phyloP scores from a whole-genome alignment of 371 early-diverging fungal genomes.

The Mucor velutinosus region DNA sequence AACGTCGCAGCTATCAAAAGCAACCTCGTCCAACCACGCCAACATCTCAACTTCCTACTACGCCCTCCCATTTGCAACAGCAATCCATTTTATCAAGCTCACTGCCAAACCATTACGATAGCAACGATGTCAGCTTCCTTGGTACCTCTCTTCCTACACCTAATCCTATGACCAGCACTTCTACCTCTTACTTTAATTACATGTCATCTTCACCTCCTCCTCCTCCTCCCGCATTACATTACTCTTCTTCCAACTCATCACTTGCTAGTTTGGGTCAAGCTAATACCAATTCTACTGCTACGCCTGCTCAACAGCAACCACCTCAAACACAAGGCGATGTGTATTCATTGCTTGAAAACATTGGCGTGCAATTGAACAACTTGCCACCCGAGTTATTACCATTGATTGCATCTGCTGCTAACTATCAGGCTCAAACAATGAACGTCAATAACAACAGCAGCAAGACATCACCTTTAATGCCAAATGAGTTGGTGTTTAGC shows the following conservation, averaged over 20 bases:
- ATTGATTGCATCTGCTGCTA: constrained; percentile 27
- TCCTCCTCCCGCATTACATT: constrained; percentile 12
- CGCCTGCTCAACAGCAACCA: background rate
- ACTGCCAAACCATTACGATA: background rate
- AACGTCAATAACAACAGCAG: background rate
- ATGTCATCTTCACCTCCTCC: constrained; percentile 6
- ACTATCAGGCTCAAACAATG: constrained; percentile 20
- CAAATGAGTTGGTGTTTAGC: background rate
- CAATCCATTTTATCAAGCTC: background rate
- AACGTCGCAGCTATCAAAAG: constrained; percentile 10
- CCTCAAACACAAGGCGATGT: constrained; percentile 9
- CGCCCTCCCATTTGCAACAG: background rate
- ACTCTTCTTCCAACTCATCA: constrained; percentile 15
- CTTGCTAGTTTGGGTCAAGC: constrained; percentile 12
- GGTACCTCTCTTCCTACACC: background rate
- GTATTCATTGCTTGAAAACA: constrained; percentile 23
- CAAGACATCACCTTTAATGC: background rate
- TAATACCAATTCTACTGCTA: background rate
- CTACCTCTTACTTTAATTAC: constrained; percentile 2
- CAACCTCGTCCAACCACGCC: background rate
- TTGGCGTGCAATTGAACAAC: constrained; percentile 24
- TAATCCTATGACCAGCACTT: background rate
- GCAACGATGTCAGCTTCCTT: background rate
- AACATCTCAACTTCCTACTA: background rate
- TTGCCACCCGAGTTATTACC: constrained; percentile 27